Conservation (phyloP, 768 basidiomycete species). For the Russula abietina region DNA sequence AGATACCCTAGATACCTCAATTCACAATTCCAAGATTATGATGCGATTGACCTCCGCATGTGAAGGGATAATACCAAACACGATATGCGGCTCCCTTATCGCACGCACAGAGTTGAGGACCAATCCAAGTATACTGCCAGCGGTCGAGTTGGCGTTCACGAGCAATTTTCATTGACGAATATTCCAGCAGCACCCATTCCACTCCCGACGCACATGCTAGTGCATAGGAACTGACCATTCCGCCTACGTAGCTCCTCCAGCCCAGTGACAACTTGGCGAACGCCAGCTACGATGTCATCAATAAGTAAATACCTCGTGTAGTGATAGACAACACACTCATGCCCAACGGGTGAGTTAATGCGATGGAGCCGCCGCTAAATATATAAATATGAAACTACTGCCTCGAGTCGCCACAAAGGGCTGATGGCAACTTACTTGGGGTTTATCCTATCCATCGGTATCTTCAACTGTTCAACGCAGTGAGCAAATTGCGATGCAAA, state of each 20-base stretch:
- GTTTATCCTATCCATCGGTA: constrained; percentile 79
- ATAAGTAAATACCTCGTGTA: constrained; percentile 21
- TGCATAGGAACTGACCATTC: constrained; percentile 66
- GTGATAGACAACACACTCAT: constrained; percentile 53
- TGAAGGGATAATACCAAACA: neutral
- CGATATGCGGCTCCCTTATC: neutral
- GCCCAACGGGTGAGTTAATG: constrained; percentile 74
- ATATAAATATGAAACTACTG: neutral
- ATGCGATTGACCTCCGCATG: neutral
- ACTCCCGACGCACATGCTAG: constrained; percentile 77
- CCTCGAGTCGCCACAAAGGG: neutral
- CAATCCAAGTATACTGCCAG: no score
- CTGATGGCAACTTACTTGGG: constrained; percentile 54
- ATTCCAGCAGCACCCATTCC: constrained; percentile 86
- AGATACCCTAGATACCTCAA: neutral
- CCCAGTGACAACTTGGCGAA: constrained; percentile 85
- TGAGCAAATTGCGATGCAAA: constrained; percentile 94
- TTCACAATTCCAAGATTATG: neutral
- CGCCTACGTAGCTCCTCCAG: constrained; percentile 71
- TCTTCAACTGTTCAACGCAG: constrained; percentile 72
- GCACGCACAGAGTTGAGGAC: neutral
- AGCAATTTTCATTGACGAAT: constrained; percentile 58
- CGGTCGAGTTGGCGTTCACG: neutral
- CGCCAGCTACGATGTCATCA: constrained; percentile 49
- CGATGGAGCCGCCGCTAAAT: constrained; percentile 76